These are phyloP conservation scores for Aspergillus ruber DNA, from an alignment of 2,329 filamentous ascomycete genomes.

Conservation along the genomic window DNA sequence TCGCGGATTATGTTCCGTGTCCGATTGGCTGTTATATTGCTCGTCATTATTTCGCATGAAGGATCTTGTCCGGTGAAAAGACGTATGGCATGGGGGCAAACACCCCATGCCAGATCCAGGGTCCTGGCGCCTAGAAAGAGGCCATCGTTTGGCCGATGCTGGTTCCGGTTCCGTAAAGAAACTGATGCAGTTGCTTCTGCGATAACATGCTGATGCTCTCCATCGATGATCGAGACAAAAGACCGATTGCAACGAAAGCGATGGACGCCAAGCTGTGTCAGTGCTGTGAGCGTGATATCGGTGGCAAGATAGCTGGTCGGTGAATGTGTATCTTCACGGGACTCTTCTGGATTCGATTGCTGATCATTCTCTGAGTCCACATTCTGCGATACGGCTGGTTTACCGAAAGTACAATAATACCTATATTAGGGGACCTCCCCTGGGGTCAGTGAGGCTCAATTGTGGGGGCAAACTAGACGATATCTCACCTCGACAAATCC, in stretches of 20 bases:
- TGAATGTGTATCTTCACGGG: not conserved
- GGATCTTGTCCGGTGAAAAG: not conserved
- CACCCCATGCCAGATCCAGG: constrained; percentile 11
- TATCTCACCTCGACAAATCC: constrained; percentile 8
- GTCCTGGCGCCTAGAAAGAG: constrained; percentile 14
- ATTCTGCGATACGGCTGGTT: constrained; percentile 1
- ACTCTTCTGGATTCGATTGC: not conserved
- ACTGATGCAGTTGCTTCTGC: constrained; percentile 43
- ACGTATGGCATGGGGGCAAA: constrained; percentile 2
- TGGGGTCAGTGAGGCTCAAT: not conserved
- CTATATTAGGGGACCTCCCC: not conserved
- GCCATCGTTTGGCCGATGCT: constrained; percentile 11
- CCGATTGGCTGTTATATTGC: constrained; percentile 3
- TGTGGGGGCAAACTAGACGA: not conserved
- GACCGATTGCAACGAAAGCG: constrained; percentile 36
- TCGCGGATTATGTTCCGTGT: constrained; percentile 32
- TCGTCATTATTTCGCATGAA: not conserved
- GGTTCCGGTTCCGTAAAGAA: constrained; percentile 19
- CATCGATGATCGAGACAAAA: constrained; percentile 47
- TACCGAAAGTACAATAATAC: constrained; percentile 11
- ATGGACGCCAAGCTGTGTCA: constrained; percentile 45
- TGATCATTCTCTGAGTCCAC: not conserved
- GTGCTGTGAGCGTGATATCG: constrained; percentile 37
- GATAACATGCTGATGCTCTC: constrained; percentile 41
- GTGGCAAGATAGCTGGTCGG: constrained; percentile 1